phyloP scores from a whole-genome alignment of 108 stramenopile genomes.

The Skeletonema potamos region DNA sequence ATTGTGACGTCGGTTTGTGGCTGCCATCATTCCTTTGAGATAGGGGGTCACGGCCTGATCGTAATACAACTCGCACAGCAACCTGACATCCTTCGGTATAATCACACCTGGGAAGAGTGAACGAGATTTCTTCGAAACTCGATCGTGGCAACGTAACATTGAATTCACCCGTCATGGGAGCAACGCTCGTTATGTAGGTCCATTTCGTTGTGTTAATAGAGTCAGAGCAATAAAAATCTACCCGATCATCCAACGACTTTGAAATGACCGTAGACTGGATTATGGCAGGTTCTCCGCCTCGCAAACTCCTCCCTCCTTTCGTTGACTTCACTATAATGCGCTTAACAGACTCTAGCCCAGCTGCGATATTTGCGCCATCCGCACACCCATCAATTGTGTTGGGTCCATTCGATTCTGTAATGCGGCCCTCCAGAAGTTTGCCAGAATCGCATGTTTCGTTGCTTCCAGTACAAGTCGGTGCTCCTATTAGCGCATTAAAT shows the following conservation, averaged over 20 bases:
- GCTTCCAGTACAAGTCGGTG: constrained; percentile 22
- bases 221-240: constrained; percentile 25
- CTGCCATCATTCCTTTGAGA: neutral
- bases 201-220: constrained; percentile 3
- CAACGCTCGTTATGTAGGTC: constrained; percentile 20
- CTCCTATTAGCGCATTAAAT: constrained; percentile 9
- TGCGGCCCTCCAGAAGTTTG: neutral
- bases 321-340: constrained; percentile 14
- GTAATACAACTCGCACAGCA: constrained; percentile 25
- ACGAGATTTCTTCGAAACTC: neutral
- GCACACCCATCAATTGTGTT: constrained; percentile 26
- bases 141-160: constrained; percentile 10
- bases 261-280: constrained; percentile 14
- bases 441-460: constrained; percentile 14
- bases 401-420: constrained; percentile 4
- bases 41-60: too few relatives aligned
- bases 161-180: neutral
- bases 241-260: neutral
- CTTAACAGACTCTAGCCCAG: constrained; percentile 12
- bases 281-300: constrained; percentile 20
- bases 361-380: neutral
- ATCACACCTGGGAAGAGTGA: constrained; percentile 11
- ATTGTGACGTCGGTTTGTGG: constrained; percentile 3
- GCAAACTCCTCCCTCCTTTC: constrained; percentile 6
- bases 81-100: constrained; percentile 8